Evolutionary conservation across 768 basidiomycete species (phyloP).

Genomic region (Trametes meyenii): DNA sequence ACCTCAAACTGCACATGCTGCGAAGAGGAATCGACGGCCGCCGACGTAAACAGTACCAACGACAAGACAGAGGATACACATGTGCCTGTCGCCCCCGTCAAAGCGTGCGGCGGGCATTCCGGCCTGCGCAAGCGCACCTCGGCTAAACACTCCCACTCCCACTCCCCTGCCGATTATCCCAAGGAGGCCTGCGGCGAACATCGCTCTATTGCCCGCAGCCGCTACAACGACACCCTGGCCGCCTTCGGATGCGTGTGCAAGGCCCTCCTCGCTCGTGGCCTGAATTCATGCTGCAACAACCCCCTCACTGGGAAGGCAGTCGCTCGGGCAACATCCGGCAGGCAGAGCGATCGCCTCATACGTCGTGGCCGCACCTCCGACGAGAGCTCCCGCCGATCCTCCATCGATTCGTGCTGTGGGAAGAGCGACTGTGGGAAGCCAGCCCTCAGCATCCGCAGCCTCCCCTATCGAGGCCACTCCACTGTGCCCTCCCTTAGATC

Average conservation of each 20-base stretch:
- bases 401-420: constrained; percentile 28
- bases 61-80: neutral
- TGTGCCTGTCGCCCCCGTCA: neutral
- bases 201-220: constrained; percentile 28
- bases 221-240: constrained; percentile 32
- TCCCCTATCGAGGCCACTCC: constrained; percentile 10
- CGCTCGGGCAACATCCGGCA: constrained; percentile 7
- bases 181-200: constrained; percentile 32
- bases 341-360: constrained; percentile 1
- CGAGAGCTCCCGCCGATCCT: constrained; percentile 10
- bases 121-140: constrained; percentile 26
- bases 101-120: neutral
- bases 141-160: constrained; percentile 1
- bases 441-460: constrained; percentile 11
- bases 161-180: constrained; percentile 10
- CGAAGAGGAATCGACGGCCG: neutral
- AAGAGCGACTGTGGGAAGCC: constrained; percentile 18
- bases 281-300: constrained; percentile 31
- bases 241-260: constrained; percentile 36
- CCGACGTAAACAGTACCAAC: neutral
- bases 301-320: constrained; percentile 3
- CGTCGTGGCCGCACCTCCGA: constrained; percentile 1
- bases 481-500: neutral
- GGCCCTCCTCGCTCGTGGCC: constrained; percentile 32
- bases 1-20: constrained; percentile 13